Evolutionary conservation across 2,329 filamentous ascomycete species (phyloP).

Genomic region (Colletotrichum agaves): DNA sequence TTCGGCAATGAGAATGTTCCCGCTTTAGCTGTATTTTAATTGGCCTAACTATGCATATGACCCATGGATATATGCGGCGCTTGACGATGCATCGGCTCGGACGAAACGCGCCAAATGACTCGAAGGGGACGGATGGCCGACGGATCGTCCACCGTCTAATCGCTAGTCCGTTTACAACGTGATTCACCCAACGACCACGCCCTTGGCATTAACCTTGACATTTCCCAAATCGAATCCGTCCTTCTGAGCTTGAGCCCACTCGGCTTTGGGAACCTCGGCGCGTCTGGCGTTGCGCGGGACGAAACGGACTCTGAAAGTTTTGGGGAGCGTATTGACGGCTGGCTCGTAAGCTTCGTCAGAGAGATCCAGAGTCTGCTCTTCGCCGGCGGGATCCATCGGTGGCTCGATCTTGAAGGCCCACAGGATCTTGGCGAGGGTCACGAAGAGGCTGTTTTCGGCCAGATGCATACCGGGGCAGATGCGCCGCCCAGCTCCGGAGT

Average conservation of each 20-base stretch:
- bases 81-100: not conserved
- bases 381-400: not conserved
- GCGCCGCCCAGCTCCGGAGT: slow-evolving; percentile 41
- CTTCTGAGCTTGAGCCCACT: not conserved
- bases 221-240: slow-evolving; percentile 1
- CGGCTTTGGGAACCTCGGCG: not conserved
- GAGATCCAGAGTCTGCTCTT: not conserved
- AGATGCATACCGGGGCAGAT: slow-evolving; percentile 59
- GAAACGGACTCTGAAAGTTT: slow-evolving; percentile 7
- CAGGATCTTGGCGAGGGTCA: slow-evolving; percentile 58
- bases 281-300: not conserved
- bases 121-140: not conserved
- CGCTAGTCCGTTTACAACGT: not conserved
- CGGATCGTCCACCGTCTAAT: not conserved
- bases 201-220: not conserved
- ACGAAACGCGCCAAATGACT: slow-evolving; percentile 4
- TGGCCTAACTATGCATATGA: not conserved
- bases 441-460: slow-evolving; percentile 58
- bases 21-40: not conserved
- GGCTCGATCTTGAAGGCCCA: slow-evolving; percentile 62
- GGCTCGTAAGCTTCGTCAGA: not conserved
- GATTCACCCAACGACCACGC: slow-evolving; percentile 11
- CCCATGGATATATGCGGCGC: not conserved
- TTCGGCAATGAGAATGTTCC: slow-evolving; percentile 8
- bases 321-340: not conserved